These are phyloP conservation scores for Botrytis fragariae DNA, from an alignment of 2,329 filamentous ascomycete species.

Conservation along the genomic window DNA sequence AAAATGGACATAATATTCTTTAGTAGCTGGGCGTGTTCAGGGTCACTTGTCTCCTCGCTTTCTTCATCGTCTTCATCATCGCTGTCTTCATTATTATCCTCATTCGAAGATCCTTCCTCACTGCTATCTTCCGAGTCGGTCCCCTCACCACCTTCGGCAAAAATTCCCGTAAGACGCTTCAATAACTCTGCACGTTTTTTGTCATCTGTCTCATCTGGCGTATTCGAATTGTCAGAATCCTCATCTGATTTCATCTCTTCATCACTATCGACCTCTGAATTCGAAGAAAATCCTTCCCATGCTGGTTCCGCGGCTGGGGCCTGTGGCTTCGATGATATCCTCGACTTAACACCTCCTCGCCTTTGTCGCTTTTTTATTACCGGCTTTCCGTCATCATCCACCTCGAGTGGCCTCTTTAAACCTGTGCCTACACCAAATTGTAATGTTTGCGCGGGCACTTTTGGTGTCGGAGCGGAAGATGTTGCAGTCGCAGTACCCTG, in stretches of 20 bases:
- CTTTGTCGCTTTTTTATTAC: conserved; percentile 81
- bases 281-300: conserved; percentile 62
- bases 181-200: conserved; percentile 3
- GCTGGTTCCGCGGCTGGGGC: conserved; percentile 47
- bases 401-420: conserved; percentile 79
- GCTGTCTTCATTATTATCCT: not conserved
- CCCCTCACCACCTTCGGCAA: not conserved
- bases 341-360: conserved; percentile 59
- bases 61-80: conserved; percentile 1
- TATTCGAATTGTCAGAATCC: conserved; percentile 38
- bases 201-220: conserved; percentile 24
- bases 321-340: conserved; percentile 49
- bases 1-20: conserved; percentile 9
- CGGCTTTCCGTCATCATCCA: conserved; percentile 73
- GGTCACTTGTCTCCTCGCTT: not conserved
- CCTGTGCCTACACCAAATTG: conserved; percentile 62
- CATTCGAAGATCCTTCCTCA: conserved; percentile 6
- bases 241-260: conserved; percentile 39
- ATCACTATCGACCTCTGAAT: conserved; percentile 42
- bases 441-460: conserved; percentile 15
- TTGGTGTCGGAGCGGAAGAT: not conserved
- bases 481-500: conserved; percentile 15
- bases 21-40: conserved; percentile 5
- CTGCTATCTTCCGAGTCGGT: not conserved
- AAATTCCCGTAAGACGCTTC: conserved; percentile 14